Base-by-base conservation (phyloP, 2,329 filamentous ascomycete genomes). In the Penicillium sp. region DNA sequence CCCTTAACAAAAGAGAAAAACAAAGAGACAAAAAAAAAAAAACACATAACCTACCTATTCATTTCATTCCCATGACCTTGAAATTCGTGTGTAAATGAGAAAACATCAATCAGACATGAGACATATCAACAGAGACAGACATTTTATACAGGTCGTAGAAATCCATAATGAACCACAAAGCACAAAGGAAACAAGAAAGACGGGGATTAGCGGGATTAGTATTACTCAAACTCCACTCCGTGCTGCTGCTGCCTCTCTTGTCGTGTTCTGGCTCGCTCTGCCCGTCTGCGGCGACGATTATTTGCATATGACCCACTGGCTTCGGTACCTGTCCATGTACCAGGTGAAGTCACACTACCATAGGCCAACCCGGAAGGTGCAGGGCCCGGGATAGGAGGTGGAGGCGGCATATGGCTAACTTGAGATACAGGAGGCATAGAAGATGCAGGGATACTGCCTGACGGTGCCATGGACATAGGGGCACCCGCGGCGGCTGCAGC, bases 231-330 rank as follows among this genome's bases (percentile, higher is more conserved):
- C 60, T 82, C 81, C 19, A 82, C 80, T 51, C 74, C 74, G 29
- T 75, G 74, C 37, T 71, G 69, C 44, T 69, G 74, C 56, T 75
- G 77, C 68, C 78, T 74, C 51, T 81, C 80, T 59, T 78, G 72
- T 50, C 72, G 71, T 22, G 76, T 74, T 37, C 78, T 72, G 42
- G 78, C 78, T 64, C 82, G 71, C 66, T 85, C 82, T 16, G 82
- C 82, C 52, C 82, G 74, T 66, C 82, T 74, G 57, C 82, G 71
- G 54, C 80, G 70, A 48, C 82, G 75, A 64, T 84, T 84, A 57
- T 78, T 82, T 1, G 81, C 82, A 63, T 83, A 84, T 55, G 81
- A 75, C 33, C 76, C 73, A 61, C 78, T 78, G 21, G 77, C 75
- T 56, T 81, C 80, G 1, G 79, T 81, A 10, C 79, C 81, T 4